Base-by-base conservation (phyloP, 768 basidiomycete species). In the Cubamyces sp. region DNA sequence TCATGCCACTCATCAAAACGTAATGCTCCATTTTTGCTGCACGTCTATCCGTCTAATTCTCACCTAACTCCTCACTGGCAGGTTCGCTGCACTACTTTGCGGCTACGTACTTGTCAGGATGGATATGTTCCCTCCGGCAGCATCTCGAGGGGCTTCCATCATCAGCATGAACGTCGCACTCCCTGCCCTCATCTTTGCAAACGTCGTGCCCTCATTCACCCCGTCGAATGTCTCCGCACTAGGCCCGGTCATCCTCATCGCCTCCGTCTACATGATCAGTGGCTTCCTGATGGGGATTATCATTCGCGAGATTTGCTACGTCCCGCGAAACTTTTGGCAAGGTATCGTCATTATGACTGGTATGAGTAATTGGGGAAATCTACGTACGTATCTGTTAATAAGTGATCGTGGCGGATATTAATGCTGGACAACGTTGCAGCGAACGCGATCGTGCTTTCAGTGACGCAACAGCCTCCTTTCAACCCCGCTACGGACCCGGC, bases 311-410 rank as follows among this genome's bases (percentile, higher is more conserved):
- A 21, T 81, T 9, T 80, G 77, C 68, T 84, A 79, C 62, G 80
- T 84, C 7, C 81, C 81, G 1, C 66, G 73, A 9, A 79, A 84
- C 61, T 82, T 82, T 53, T 78, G 77, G 69, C 80, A 77, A 63
- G 81, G 81, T 3, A 79, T 81, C 51, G 59, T 82, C 23, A 73
- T 80, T 16, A 69, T 76, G 58, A 74, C 74, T 3, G 72, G 73
- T 1, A 69, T 79, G 65, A 79, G 77, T 41, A 82, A 82, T 60
- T 82, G 81, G 81, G 80, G 80, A 54, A 83, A 82, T 64, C 70
- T 82, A 14, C 75, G 76, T 75, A 40, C 54, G 74, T 71, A 25
- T 50, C n/a, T 34, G 34, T 34, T 34, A 5, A 34, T 34, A 34
- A 34, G 5, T 34, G 42, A 43, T 18, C 42, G 42, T 43, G 42